phyloP scores from a whole-genome alignment of 192 early-diverging fungal species.

The Linnemannia hyalina region DNA sequence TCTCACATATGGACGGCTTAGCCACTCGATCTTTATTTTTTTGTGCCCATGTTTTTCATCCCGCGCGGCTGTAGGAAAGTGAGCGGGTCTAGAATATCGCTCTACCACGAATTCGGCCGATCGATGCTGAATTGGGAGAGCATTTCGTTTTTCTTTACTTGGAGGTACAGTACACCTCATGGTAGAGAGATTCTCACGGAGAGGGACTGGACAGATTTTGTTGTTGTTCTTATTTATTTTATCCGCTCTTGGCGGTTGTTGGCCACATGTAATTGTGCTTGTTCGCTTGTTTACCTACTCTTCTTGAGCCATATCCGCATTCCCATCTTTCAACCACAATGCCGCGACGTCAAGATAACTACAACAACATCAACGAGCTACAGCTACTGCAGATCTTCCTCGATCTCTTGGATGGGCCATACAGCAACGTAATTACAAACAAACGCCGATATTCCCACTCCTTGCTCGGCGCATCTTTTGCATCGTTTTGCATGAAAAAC shows the following conservation, averaged over 20 bases:
- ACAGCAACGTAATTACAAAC: not conserved
- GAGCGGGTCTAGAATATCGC: not conserved
- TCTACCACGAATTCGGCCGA: not conserved
- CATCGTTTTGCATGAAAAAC: not conserved
- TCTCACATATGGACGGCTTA: not conserved
- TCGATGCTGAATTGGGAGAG: not conserved
- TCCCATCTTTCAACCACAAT: not conserved
- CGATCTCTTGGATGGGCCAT: not conserved
- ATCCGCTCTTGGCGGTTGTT: not conserved
- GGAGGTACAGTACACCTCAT: not conserved
- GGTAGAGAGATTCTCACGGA: not conserved
- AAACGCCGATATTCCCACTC: not conserved
- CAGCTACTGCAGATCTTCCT: not conserved
- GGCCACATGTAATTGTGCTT: not conserved
- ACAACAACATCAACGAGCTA: not conserved
- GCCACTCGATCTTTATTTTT: not conserved
- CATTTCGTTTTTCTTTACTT: not conserved
- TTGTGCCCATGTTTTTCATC: not conserved
- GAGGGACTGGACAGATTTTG: not conserved
- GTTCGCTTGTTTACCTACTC: not conserved
- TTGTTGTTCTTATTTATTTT: not conserved
- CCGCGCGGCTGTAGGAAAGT: not conserved
- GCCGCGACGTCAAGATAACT: not conserved
- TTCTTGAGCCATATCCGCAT: not conserved
- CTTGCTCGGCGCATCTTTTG: not conserved